These are phyloP conservation scores for Alternaria brassicicola DNA, from an alignment of 2,329 filamentous ascomycete genomes.

Conservation along the genomic window DNA sequence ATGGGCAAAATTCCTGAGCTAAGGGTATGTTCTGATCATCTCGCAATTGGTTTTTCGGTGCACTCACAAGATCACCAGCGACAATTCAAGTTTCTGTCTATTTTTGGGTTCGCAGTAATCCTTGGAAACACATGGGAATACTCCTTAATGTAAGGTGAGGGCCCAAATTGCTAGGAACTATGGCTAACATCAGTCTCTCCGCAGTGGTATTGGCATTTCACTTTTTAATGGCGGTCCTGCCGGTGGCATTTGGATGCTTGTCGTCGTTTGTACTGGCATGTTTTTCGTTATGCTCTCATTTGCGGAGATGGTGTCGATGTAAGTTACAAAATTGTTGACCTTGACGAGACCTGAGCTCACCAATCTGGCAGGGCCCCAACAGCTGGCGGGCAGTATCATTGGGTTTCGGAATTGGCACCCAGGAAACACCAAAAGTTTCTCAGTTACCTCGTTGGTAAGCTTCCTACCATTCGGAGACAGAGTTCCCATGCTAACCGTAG, in stretches of 20 bases:
- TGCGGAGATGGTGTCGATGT: constrained; percentile 44
- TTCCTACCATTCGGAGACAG: constrained; percentile 8
- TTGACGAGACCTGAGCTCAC: background rate
- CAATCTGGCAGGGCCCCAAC: constrained; percentile 15
- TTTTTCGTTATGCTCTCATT: constrained; percentile 32
- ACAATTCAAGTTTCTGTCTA: constrained; percentile 21
- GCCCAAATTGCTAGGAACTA: background rate
- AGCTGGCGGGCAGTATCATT: constrained; percentile 28
- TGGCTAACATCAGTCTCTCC: background rate
- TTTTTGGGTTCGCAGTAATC: constrained; percentile 20
- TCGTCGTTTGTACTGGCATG: constrained; percentile 22
- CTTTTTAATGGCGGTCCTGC: constrained; percentile 17
- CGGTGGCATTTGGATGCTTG: constrained; percentile 34
- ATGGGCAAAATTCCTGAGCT: constrained; percentile 27
- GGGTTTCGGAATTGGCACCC: constrained; percentile 46
- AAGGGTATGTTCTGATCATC: constrained; percentile 6
- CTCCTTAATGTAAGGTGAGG: constrained; percentile 16
- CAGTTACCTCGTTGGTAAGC: constrained; percentile 46
- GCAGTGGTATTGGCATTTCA: constrained; percentile 5
- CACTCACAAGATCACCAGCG: constrained; percentile 9
- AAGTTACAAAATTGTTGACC: background rate
- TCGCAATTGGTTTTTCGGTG: background rate
- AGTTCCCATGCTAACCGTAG: background rate
- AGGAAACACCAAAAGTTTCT: constrained; percentile 45
- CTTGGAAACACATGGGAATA: constrained; percentile 25